phyloP scores from a whole-genome alignment of 2,329 filamentous ascomycete genomes.

The Aspergillus melleus region DNA sequence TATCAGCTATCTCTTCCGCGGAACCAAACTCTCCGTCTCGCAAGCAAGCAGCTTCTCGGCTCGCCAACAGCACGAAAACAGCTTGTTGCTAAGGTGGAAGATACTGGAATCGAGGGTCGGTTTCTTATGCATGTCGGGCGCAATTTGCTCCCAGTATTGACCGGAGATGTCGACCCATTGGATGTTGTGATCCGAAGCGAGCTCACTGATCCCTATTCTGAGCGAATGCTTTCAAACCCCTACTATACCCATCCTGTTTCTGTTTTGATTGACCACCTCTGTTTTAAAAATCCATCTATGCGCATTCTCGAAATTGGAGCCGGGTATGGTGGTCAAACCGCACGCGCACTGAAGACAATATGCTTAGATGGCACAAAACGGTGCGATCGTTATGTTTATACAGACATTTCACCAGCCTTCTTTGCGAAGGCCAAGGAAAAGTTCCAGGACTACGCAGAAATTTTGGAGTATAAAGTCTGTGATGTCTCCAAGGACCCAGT shows the following conservation, averaged over 20 bases:
- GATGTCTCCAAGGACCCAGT: constrained; percentile 4
- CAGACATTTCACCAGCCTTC: constrained; percentile 9
- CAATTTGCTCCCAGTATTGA: not conserved
- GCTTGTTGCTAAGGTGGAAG: not conserved
- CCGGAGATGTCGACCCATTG: not conserved
- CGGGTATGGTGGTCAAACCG: not conserved
- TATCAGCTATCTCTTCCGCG: not conserved
- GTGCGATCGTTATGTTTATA: constrained; percentile 4
- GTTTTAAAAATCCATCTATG: constrained; percentile 9
- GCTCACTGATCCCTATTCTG: not conserved
- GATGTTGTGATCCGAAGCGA: not conserved
- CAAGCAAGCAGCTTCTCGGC: not conserved
- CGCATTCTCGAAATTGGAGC: constrained; percentile 7
- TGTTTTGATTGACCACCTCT: constrained; percentile 2
- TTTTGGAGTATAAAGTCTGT: constrained; percentile 1
- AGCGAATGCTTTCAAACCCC: constrained; percentile 1
- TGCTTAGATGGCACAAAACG: too few species aligned
- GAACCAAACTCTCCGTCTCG: too few species aligned
- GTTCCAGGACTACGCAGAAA: not conserved
- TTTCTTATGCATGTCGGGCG: constrained; percentile 1
- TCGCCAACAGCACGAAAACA: not conserved
- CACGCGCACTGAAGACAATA: not conserved
- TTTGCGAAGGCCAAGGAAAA: constrained; percentile 4
- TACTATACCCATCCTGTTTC: constrained; percentile 4
- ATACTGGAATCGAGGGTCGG: not conserved